phyloP scores from a whole-genome alignment of 2,329 filamentous ascomycete genomes.

The Grosmannia serpens region DNA sequence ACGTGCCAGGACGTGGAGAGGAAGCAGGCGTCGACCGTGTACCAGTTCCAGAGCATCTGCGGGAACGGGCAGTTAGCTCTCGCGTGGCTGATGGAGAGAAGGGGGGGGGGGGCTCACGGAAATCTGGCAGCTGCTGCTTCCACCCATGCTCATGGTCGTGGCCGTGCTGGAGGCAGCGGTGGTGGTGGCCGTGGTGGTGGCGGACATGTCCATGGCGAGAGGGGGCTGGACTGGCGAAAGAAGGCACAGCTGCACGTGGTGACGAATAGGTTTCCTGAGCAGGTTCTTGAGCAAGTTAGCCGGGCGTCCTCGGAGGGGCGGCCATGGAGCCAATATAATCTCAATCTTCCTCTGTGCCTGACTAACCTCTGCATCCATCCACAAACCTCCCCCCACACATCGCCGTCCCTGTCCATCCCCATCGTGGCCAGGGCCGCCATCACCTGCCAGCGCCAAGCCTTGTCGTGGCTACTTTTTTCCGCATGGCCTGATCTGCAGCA shows the following conservation, averaged over 20 bases:
- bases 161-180: conserved; percentile 1
- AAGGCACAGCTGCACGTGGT: background rate
- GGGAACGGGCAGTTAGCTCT: background rate
- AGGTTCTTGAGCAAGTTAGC: background rate
- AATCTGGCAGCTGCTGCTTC: conserved; percentile 26
- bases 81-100: background rate
- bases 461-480: too few species aligned
- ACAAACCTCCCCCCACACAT: too few species aligned
- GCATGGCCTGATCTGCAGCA: too few species aligned
- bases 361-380: too few species aligned
- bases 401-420: too few species aligned
- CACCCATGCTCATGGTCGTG: conserved; percentile 18
- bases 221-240: background rate
- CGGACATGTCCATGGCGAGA: background rate
- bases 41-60: conserved; percentile 68
- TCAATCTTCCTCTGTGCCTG: too few species aligned
- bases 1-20: conserved; percentile 59
- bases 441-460: too few species aligned
- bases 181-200: conserved; percentile 1
- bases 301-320: background rate
- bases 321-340: too few species aligned
- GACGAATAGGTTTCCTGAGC: background rate
- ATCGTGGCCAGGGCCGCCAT: too few species aligned
- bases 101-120: conserved; percentile 22
- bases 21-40: conserved; percentile 63